A percentile compares a stretch with the other conserved stretches of the same genome.
Evolutionary conservation across 768 basidiomycete species (phyloP).

Genomic region (Suillus plorans): DNA sequence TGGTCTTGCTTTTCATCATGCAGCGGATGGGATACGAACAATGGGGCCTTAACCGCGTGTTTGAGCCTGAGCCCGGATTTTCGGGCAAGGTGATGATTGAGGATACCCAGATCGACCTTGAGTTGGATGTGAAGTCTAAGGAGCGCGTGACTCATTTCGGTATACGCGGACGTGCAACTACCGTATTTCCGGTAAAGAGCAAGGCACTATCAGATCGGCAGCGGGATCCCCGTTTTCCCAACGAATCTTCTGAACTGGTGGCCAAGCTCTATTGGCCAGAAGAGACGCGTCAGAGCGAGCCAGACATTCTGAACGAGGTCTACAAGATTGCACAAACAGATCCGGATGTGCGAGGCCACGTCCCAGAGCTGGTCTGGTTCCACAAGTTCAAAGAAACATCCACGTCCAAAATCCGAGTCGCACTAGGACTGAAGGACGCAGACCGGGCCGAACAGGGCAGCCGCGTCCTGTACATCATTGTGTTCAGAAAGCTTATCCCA

Average conservation of each 20-base stretch:
- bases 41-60: conserved; percentile 12
- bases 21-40: conserved; percentile 10
- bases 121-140: background rate
- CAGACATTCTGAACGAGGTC: background rate
- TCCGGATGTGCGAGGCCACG: background rate
- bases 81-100: background rate
- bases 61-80: background rate
- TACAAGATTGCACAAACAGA: background rate
- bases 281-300: background rate
- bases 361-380: background rate
- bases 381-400: background rate
- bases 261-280: background rate
- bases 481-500: background rate
- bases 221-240: background rate
- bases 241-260: background rate
- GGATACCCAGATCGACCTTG: background rate
- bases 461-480: background rate
- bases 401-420: background rate
- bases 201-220: background rate
- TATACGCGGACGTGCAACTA: conserved; percentile 10
- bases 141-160: conserved; percentile 7
- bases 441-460: background rate
- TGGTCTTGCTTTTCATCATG: conserved; percentile 10
- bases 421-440: background rate
- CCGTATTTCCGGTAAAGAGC: conserved; percentile 2